Percentiles rank a stretch among this genome's conserved stretches.
These are phyloP conservation scores for Geranium rotundifolium DNA, from an alignment of 345 rosid genomes.

Conservation along the genomic window DNA sequence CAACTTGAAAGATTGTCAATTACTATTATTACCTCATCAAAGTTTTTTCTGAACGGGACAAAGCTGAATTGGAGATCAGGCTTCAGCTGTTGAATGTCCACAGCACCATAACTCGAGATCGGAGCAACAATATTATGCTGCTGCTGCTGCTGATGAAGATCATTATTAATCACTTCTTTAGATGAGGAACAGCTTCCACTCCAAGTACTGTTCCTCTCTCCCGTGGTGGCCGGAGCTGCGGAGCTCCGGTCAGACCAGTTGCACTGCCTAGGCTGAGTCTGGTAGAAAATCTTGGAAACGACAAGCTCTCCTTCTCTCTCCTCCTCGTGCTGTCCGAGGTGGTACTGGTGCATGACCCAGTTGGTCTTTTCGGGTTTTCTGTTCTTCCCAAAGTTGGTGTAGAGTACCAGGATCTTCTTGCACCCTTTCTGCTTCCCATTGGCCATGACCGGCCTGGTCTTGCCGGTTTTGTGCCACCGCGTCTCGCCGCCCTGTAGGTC, in stretches of 20 bases:
- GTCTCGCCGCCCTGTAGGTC: slow-evolving; percentile 95
- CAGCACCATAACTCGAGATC: slow-evolving; percentile 38
- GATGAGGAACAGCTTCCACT: slow-evolving; percentile 65
- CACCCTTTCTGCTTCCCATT: slow-evolving; percentile 93
- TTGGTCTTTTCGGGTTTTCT: slow-evolving; percentile 96
- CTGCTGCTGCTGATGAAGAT: slow-evolving; percentile 32
- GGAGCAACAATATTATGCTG: slow-evolving; percentile 26
- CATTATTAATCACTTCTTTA: slow-evolving; percentile 32
- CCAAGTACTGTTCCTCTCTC: slow-evolving; percentile 43
- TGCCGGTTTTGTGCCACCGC: slow-evolving; percentile 99
- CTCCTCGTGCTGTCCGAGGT: slow-evolving; percentile 84
- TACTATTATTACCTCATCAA: slow-evolving; percentile 61
- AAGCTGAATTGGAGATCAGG: slow-evolving; percentile 47
- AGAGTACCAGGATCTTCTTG: slow-evolving; percentile 86
- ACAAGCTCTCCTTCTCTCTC: slow-evolving; percentile 99
- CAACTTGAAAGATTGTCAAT: too few relatives aligned
- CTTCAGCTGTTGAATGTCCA: slow-evolving; percentile 46
- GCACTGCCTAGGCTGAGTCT: slow-evolving; percentile 95
- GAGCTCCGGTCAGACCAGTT: slow-evolving; percentile 59
- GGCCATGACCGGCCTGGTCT: slow-evolving; percentile 92
- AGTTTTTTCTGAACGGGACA: slow-evolving; percentile 59
- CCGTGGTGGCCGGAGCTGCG: slow-evolving; percentile 13
- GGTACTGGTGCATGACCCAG: slow-evolving; percentile 99
- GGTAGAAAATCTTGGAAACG: slow-evolving; percentile 94
- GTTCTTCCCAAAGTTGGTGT: slow-evolving; percentile 92